Percentiles rank a stretch among this genome's conserved stretches.
Evolutionary conservation across 1,139 yeast genomes (phyloP).

Genomic region (Blastobotrys malaysiensis): DNA sequence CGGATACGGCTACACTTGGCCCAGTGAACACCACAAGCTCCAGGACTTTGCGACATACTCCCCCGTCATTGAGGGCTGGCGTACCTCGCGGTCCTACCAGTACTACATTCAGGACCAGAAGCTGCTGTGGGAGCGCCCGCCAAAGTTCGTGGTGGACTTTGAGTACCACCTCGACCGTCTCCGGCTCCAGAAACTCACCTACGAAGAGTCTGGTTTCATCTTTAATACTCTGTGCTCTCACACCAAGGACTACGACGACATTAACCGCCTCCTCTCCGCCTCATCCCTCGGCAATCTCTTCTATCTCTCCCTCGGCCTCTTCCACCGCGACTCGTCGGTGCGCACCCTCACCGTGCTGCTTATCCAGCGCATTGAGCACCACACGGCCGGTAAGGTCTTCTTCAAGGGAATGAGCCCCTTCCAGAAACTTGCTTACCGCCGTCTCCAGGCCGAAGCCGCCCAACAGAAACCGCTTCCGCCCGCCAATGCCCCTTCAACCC

Average conservation of each 20-base stretch:
- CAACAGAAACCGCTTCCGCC: slow-evolving; percentile 5
- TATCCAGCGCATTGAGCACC: slow-evolving; percentile 29
- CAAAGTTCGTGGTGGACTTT: slow-evolving; percentile 29
- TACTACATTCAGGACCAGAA: slow-evolving; percentile 25
- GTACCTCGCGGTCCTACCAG: slow-evolving; percentile 28
- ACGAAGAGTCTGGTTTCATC: slow-evolving; percentile 30
- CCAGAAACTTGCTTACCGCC: slow-evolving; percentile 28
- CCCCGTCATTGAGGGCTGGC: slow-evolving; percentile 34
- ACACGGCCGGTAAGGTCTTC: slow-evolving; percentile 31
- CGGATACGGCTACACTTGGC: slow-evolving; percentile 34
- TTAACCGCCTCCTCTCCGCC: slow-evolving; percentile 30
- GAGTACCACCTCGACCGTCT: slow-evolving; percentile 33
- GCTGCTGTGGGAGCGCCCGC: slow-evolving; percentile 21
- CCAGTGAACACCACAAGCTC: slow-evolving; percentile 24
- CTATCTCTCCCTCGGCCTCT: slow-evolving; percentile 33
- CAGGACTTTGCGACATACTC: slow-evolving; percentile 27
- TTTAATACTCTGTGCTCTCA: slow-evolving; percentile 25
- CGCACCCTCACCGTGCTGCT: slow-evolving; percentile 28
- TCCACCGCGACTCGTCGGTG: slow-evolving; percentile 30
- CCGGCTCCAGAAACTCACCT: slow-evolving; percentile 24
- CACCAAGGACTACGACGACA: slow-evolving; percentile 30
- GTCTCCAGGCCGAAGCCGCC: slow-evolving; percentile 18
- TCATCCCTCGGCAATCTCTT: slow-evolving; percentile 26
- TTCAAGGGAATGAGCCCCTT: slow-evolving; percentile 27
- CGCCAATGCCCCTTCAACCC: background rate